phyloP scores from a whole-genome alignment of 306 rosid genomes.

The Vigna unguiculata region DNA sequence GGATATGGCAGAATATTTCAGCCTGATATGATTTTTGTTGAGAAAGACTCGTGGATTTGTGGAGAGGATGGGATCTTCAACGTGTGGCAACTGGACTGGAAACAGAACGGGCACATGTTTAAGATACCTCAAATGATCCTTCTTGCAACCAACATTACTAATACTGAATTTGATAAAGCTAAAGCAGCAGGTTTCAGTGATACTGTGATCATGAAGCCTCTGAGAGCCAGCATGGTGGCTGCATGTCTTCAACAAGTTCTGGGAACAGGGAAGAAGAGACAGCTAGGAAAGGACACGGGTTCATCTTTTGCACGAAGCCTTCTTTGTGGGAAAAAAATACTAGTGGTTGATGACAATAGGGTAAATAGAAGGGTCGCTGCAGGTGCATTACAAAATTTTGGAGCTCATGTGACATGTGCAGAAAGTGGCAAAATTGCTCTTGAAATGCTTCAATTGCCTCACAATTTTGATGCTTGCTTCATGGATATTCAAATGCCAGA shows the following conservation, averaged over 20 bases:
- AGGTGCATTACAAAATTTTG: constrained; percentile 89
- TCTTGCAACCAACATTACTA: constrained; percentile 81
- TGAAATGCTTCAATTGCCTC: constrained; percentile 82
- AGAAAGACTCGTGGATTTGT: constrained; percentile 81
- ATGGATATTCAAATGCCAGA: constrained; percentile 99
- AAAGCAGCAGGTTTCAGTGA: constrained; percentile 84
- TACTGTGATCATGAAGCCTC: constrained; percentile 93
- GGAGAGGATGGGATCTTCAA: constrained; percentile 71
- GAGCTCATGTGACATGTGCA: constrained; percentile 84
- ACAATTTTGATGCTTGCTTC: constrained; percentile 92
- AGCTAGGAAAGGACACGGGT: constrained; percentile 67
- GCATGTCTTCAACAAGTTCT: constrained; percentile 98
- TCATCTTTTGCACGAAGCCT: constrained; percentile 68
- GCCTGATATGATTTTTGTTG: constrained; percentile 85
- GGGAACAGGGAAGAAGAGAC: constrained; percentile 81
- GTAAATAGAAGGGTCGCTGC: constrained; percentile 98
- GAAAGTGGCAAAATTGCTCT: constrained; percentile 94
- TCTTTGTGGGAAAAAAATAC: constrained; percentile 80
- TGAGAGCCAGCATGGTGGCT: constrained; percentile 96
- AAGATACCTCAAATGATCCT: constrained; percentile 82
- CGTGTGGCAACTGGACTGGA: constrained; percentile 64
- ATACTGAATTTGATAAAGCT: constrained; percentile 71
- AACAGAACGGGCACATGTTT: constrained; percentile 64
- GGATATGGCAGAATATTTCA: constrained; percentile 67
- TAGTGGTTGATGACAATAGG: constrained; percentile 91